Evolutionary conservation across 2,329 filamentous ascomycete species (phyloP).

Genomic region (Sclerotinia spermophila): DNA sequence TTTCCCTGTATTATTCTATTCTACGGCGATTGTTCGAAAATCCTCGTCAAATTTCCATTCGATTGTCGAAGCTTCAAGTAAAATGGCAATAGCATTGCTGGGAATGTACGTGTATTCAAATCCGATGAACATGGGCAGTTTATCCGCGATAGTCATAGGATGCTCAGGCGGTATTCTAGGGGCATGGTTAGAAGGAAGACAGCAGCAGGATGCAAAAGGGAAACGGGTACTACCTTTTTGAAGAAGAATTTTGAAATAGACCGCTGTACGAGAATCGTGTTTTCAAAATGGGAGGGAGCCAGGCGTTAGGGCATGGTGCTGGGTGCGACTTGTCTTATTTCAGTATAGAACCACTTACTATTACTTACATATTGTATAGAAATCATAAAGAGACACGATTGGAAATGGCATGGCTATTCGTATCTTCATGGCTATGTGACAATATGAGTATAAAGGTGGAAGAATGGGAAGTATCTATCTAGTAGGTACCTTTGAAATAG

Average conservation of each 20-base stretch:
- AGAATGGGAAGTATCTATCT: background rate
- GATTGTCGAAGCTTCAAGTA: conserved; percentile 2
- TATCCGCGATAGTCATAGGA: conserved; percentile 9
- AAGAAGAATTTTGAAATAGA: background rate
- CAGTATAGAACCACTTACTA: background rate
- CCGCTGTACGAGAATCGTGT: background rate
- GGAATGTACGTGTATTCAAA: conserved; percentile 7
- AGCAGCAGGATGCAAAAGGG: conserved; percentile 5
- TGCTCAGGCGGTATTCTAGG: conserved; percentile 7
- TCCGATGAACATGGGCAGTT: background rate
- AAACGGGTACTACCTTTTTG: conserved; percentile 2
- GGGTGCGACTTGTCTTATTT: background rate
- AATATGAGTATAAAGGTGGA: background rate
- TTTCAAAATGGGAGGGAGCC: background rate
- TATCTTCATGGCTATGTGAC: too few species aligned
- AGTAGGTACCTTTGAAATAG: too few species aligned
- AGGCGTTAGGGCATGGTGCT: background rate
- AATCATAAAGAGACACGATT: background rate
- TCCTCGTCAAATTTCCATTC: conserved; percentile 2
- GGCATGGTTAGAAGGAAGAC: background rate
- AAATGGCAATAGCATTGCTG: conserved; percentile 7
- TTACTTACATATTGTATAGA: conserved; percentile 11
- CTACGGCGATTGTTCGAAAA: background rate
- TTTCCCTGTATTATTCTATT: conserved; percentile 8
- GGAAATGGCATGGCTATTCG: background rate